Base-by-base conservation (phyloP, 2,329 filamentous ascomycete species). In the Nigrospora oryzae region DNA sequence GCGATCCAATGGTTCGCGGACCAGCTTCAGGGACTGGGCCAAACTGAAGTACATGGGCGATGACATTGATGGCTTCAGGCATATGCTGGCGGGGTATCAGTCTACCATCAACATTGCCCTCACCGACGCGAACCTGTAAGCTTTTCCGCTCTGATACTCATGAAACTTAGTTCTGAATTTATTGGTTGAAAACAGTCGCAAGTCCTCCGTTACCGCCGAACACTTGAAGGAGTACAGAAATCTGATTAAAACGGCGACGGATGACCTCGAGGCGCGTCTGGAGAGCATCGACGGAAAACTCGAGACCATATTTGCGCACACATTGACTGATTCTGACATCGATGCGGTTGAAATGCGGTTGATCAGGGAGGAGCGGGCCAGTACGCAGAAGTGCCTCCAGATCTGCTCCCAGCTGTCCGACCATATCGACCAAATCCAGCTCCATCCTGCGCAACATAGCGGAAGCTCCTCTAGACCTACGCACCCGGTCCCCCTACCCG, bases 21-120 rank as follows among this genome's bases (percentile, higher is more conserved):
- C 60, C 17, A 72, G 64, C 52, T 70, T 72, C 52, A 62, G 65
- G 38, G 68, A 70, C 50, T 72, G 65, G 69, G 63, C 66, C 5
- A 67, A 58, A 51, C 50, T 72, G 38, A 63, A 49, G 46, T 72
- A 70, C 42, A 67, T 70, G 60, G 66, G 64, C 28, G 62, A 69
- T 37, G 58, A 69, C 48, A 65, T 72, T 38, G 61, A 65, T 47
- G 61, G 58, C 41, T 72, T 71, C 44, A 60, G 57, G 35, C 51
- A 60, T 17, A 49, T 66, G 35, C 49, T 73, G 31, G 60, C 66
- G 36, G 59, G 61, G 36, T 71, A 71, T 47, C 70, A 68, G 48
- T 53, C 60, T 40, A 68, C 63, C 28, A 65, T 68, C 28, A 63
- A 45, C 39, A 66, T 70, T 56, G 64, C 66, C 15, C 59, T 71